Evolutionary conservation across 2,329 filamentous ascomycete species (phyloP), one percentile per base, ranked within the genome.

Genomic region (Geosmithia morbida): DNA sequence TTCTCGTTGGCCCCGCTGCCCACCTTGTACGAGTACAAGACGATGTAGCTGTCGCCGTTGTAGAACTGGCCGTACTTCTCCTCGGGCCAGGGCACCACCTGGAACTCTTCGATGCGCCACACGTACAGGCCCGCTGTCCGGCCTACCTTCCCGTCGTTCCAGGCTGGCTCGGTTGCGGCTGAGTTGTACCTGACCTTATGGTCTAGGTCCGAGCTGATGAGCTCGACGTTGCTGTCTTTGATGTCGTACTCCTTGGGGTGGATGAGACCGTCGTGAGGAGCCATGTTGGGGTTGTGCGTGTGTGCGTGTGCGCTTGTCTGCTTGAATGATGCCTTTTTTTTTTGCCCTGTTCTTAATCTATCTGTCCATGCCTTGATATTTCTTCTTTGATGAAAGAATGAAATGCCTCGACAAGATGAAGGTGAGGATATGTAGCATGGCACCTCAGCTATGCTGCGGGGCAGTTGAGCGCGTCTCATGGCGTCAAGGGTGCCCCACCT

Each of bases 121-220:
- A 83, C 64, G 51, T 66, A 66, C 2, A 84, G 67, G 0, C 79
- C 80, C 0, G 76, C 58, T 14, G 63, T 54, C 39, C 64, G 52
- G 33, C 79, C 77, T 42, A 83, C 62, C 39, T 57, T 56, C 47
- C 73, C 74, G 51, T 77, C 68, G 54, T 81, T 77, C 81, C 81
- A 85, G 8, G 81, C 80, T 0, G 81, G 81, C 53, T 84, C 81
- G 6, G 74, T 74, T 8, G 68, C 61, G 2, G 81, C 80, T 11
- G 79, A 83, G 50, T 75, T 75, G 67, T 81, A 75, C 57, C 84
- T 84, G 56, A 85, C 74, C 50, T 71, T 70, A 63, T 83, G 80
- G 63, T 84, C 81, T 51, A 84, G 71, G 51, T 76, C 70, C 47
- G 70, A 72, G 49, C 77, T 75, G 49, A 84, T 76, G 48, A 83